Base-by-base conservation (phyloP, 73 alveolate genomes). In the Stentor coeruleus region DNA sequence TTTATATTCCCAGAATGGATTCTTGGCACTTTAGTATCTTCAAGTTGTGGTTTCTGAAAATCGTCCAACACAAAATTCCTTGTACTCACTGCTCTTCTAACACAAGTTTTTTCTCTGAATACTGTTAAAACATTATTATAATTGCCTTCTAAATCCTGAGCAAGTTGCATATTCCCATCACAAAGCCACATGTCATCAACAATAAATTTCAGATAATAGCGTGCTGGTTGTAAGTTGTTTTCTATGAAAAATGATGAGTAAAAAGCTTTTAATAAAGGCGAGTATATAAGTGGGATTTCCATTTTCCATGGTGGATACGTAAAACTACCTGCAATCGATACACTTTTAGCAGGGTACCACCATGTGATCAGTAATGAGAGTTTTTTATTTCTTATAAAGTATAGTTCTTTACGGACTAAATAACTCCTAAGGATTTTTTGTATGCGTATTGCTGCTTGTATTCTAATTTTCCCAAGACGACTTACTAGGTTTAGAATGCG, bases 231-330 rank as follows among this genome's bases (percentile, higher is more conserved):
- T 15, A 66, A 33, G n/a, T 66, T 66, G 33, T 66, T 66, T 20
- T 66, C 79, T 28, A 33, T 33, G 37, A 66, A 66, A 33, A 20
- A 66, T 11, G 39, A 20, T 26, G 79, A 66, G 37, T 20, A 66
- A 66, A 33, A 66, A 14, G 11, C 36, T 26, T 66, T 33, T 15
- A 66, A 33, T 28, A 33, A 26, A 14, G 14, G 26, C 0, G 42
- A 66, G 37, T 66, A 66, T 15, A 66, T 40, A 20, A 66, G 37
- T 20, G 79, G 79, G 33, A 66, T 66, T 1, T 66, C 40, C 2
- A 20, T 26, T 31, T 66, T 66, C 79, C 79, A 66, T 26, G 79
- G 42, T 1, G 79, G 79, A 66, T 66, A 20, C 14, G 79, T 66
- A 33, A 66, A 66, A 40, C 40, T 66, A 26, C 79, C 79, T 20